Evolutionary conservation across 768 basidiomycete genomes (phyloP), one percentile per base, ranked within the genome.

Genomic region (Termitomyces heimii): DNA sequence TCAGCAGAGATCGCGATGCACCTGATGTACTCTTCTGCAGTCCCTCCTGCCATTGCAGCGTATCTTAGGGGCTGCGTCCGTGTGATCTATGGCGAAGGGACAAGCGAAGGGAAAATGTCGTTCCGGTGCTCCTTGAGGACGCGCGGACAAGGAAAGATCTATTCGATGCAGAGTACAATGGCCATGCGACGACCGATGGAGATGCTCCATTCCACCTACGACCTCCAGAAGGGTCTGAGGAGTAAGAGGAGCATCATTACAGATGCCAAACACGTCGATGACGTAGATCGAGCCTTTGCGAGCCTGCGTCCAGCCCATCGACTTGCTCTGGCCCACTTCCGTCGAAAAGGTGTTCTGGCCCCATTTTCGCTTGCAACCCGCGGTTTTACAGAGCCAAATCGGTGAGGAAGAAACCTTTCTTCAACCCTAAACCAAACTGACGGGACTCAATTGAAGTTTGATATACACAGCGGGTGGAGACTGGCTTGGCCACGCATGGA

Each of bases 381-480:
- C 13, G 55, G 62, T 42, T 77, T 77, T 57, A 71, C 60, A 26
- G 64, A 71, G 35, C 75, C 76, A 0, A 78, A 78, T 59, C 66
- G 74, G 76, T 75, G 48, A n/a, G 65, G 56, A 45, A 26, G 4
- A 34, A 22, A 24, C 20, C 14, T 31, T 43, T 31, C 24, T 47
- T 26, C 34, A n/a, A n/a, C 18, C 26, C 16, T 10, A 45, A n/a
- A 29, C n/a, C 52, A 20, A 26, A 31, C n/a, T 51, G 46, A 52
- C 28, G 10, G 50, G 9, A 24, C 46, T 50, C 16, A 28, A 22
- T 12, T 24, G 32, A 46, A 76, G 77, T n/a, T 71, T 78, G 34
- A 72, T 80, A 47, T 83, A 82, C 61, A 70, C 73, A 4, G 60
- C 75, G 7, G 56, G 71, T 49, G 79, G 82, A 13, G 64, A 70